phyloP scores from a whole-genome alignment of 108 stramenopile genomes.

The Asterionellopsis glacialis region DNA sequence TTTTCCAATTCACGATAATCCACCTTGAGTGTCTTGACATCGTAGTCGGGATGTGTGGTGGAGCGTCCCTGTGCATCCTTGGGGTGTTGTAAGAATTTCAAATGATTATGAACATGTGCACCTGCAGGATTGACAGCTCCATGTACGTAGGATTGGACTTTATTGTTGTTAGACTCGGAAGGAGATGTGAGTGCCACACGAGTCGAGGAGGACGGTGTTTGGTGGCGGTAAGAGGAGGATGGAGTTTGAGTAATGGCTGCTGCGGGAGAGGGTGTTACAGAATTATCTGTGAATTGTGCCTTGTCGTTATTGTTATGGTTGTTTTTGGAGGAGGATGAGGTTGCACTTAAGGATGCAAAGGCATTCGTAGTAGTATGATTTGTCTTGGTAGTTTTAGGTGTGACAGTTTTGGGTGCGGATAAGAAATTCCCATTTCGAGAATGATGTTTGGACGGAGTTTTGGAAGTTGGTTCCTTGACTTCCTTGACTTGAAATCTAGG shows the following conservation, averaged over 20 bases:
- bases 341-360: no score
- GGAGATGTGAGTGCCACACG: background rate
- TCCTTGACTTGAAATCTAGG: background rate
- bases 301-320: background rate
- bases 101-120: slow-evolving; percentile 87
- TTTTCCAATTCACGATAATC: slow-evolving; percentile 41
- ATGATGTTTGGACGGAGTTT: no score
- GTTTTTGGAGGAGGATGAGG: no score
- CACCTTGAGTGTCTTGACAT: slow-evolving; percentile 82
- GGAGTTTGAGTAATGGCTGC: background rate
- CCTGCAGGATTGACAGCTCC: slow-evolving; percentile 66
- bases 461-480: background rate
- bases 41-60: slow-evolving; percentile 72
- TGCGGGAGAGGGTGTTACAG: background rate
- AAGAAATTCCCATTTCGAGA: no score
- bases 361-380: no score
- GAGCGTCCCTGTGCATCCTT: slow-evolving; percentile 56
- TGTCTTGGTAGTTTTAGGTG: no score
- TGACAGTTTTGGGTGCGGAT: no score
- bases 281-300: background rate
- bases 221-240: background rate
- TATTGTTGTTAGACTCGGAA: no score
- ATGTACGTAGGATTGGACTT: slow-evolving; percentile 15
- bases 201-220: background rate
- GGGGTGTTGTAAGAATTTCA: slow-evolving; percentile 70